phyloP scores from a whole-genome alignment of 2,329 filamentous ascomycete genomes.

The Neofusicoccum kwambonambiense region DNA sequence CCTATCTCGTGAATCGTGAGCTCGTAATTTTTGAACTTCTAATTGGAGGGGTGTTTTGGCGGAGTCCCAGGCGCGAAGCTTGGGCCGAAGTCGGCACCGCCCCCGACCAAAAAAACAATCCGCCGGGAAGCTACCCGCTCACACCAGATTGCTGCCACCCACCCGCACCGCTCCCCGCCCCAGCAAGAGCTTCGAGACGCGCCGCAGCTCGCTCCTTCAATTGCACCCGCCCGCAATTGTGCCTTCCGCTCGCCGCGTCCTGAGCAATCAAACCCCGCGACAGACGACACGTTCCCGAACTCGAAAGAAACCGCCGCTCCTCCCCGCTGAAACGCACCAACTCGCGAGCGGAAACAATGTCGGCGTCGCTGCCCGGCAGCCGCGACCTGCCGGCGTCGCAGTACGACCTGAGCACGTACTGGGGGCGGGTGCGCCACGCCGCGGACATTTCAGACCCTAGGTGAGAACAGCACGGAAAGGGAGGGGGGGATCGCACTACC shows the following conservation, averaged over 20 bases:
- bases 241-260: no score
- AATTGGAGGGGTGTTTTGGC: background rate
- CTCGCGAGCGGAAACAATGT: conserved; percentile 46
- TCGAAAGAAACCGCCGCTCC: no score
- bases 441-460: conserved; percentile 90
- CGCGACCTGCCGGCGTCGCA: conserved; percentile 88
- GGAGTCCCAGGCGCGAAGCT: background rate
- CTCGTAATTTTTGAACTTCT: background rate
- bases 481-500: no score
- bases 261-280: no score
- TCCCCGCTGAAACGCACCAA: no score
- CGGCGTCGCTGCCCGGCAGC: conserved; percentile 60
- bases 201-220: no score
- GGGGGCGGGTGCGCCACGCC: conserved; percentile 88
- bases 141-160: background rate
- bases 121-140: background rate
- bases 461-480: conserved; percentile 56
- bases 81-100: conserved; percentile 9
- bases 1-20: background rate
- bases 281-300: no score
- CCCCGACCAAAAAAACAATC: background rate
- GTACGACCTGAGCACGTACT: conserved; percentile 91
- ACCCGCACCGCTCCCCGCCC: background rate
- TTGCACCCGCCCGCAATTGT: no score
- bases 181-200: background rate